These are phyloP conservation scores for Fusarium verticillioides DNA, from an alignment of 2,329 filamentous ascomycete species.

Conservation along the genomic window DNA sequence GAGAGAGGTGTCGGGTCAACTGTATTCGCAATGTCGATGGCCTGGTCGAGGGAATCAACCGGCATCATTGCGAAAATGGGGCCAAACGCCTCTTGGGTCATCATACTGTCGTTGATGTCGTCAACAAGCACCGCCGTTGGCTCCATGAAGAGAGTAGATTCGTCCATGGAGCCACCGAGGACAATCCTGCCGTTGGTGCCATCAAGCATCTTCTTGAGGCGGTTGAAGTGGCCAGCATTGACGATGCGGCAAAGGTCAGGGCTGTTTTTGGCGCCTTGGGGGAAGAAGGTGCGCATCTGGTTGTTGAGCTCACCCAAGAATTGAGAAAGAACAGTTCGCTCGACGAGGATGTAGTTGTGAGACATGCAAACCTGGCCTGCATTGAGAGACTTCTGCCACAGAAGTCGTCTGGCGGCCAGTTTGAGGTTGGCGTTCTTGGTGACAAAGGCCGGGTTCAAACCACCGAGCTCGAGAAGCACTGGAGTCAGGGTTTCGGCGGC, in stretches of 20 bases:
- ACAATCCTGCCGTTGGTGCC: constrained; percentile 84
- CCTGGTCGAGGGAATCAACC: constrained; percentile 83
- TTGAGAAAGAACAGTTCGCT: constrained; percentile 75
- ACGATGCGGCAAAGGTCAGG: constrained; percentile 83
- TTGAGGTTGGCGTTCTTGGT: constrained; percentile 83
- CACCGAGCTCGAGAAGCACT: constrained; percentile 88
- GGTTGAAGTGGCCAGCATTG: constrained; percentile 81
- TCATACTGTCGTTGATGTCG: constrained; percentile 76
- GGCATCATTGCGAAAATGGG: constrained; percentile 88
- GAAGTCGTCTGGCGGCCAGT: constrained; percentile 82
- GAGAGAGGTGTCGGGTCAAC: constrained; percentile 86
- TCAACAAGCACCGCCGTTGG: constrained; percentile 91
- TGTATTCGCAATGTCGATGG: constrained; percentile 82
- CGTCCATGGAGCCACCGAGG: constrained; percentile 85
- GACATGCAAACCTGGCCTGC: constrained; percentile 92
- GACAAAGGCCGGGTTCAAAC: constrained; percentile 90
- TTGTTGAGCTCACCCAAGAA: constrained; percentile 81
- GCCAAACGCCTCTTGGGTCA: constrained; percentile 89
- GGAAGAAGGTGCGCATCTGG: constrained; percentile 82
- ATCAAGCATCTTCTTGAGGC: constrained; percentile 93
- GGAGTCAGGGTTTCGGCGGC: constrained; percentile 91
- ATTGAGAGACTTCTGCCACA: constrained; percentile 90
- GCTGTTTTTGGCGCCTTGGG: constrained; percentile 80
- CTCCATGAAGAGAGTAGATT: constrained; percentile 84
- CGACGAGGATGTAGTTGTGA: constrained; percentile 91